These are phyloP conservation scores for Trichothecium roseum DNA, from an alignment of 2,329 filamentous ascomycete species.

Conservation along the genomic window DNA sequence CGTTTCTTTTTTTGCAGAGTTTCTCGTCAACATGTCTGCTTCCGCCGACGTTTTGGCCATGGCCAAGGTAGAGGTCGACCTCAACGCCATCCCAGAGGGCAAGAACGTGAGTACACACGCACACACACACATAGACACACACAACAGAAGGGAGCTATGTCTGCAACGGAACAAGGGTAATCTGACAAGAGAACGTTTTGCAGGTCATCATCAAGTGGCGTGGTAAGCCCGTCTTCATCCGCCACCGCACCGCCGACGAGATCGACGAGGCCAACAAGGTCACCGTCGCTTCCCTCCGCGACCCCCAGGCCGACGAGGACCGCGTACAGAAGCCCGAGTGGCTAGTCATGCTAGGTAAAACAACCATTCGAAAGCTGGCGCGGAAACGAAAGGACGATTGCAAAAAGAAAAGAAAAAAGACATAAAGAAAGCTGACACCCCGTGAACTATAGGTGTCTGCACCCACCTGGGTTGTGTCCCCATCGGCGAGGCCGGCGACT, in stretches of 20 bases:
- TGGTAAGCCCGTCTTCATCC: constrained; percentile 99
- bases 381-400: not conserved
- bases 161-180: not conserved
- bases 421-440: not conserved
- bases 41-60: constrained; percentile 97
- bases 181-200: not conserved
- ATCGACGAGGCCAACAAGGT: constrained; percentile 90
- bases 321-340: constrained; percentile 98
- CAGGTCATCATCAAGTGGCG: constrained; percentile 99
- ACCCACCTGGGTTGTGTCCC: constrained; percentile 98
- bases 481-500: constrained; percentile 97
- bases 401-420: not conserved
- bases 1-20: constrained; percentile 51
- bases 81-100: constrained; percentile 87
- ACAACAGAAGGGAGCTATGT: not conserved
- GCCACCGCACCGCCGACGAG: constrained; percentile 87
- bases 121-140: not conserved
- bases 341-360: constrained; percentile 92
- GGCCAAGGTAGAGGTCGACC: constrained; percentile 98
- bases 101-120: constrained; percentile 71
- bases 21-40: constrained; percentile 99
- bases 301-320: constrained; percentile 83
- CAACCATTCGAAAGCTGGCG: no score
- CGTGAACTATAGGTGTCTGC: constrained; percentile 71
- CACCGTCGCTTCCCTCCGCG: constrained; percentile 73